Conservation (phyloP, 768 basidiomycete genomes). For the Crucibulum laeve region DNA sequence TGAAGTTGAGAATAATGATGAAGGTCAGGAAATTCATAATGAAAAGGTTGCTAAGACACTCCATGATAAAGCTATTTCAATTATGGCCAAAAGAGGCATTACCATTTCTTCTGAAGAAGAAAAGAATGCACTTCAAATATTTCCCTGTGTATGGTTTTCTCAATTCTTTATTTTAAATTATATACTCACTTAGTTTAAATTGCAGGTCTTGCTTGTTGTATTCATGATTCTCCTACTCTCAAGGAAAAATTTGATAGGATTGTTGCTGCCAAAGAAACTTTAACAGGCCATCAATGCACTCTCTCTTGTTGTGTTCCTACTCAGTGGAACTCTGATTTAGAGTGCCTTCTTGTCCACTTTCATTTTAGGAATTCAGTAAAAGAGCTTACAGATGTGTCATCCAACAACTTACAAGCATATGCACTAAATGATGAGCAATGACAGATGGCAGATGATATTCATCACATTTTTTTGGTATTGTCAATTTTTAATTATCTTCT, state of each 20-base stretch:
- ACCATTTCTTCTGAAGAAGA: conserved; percentile 5
- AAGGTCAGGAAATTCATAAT: conserved; percentile 12
- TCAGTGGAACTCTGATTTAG: neutral
- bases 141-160: conserved; percentile 7
- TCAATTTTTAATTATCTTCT: neutral
- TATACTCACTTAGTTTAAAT: conserved; percentile 3
- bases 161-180: neutral
- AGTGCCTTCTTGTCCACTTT: neutral
- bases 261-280: neutral
- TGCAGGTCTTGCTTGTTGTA: conserved; percentile 15
- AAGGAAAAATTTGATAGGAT: neutral
- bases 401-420: neutral
- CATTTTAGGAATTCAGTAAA: neutral
- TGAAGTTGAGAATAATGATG: conserved; percentile 19
- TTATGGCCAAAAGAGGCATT: conserved; percentile 4
- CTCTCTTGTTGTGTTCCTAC: neutral
- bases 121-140: conserved; percentile 7
- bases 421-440: neutral
- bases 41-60: conserved; percentile 7
- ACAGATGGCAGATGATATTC: neutral
- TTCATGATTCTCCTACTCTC: conserved; percentile 23
- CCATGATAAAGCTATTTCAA: conserved; percentile 7
- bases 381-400: neutral
- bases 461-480: neutral
- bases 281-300: neutral